Percentiles rank a stretch among this genome's conserved stretches.
phyloP scores from a whole-genome alignment of 192 early-diverging fungal genomes.

The Umbelopsis isabellina region DNA sequence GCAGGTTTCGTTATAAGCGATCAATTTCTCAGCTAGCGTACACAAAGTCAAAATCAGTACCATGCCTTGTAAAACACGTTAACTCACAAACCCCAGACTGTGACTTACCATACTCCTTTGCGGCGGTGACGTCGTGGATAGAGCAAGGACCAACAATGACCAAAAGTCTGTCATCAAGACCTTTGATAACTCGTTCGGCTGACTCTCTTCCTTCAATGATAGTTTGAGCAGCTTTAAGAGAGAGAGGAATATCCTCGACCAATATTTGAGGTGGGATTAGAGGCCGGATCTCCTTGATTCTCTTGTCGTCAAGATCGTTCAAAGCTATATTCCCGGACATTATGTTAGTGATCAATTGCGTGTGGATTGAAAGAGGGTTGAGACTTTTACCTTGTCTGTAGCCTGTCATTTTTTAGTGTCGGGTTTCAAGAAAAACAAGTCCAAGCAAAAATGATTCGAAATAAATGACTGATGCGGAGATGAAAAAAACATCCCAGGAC shows the following conservation, averaged over 20 bases:
- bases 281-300: conserved; percentile 79
- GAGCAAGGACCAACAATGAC: conserved; percentile 89
- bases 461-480: not conserved
- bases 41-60: not conserved
- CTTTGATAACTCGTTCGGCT: conserved; percentile 67
- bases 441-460: not conserved
- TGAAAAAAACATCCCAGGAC: conserved; percentile 5
- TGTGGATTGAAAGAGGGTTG: not conserved
- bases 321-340: conserved; percentile 53
- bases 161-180: conserved; percentile 76
- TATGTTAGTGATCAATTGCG: not conserved
- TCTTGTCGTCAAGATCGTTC: conserved; percentile 92
- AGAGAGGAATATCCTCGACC: conserved; percentile 87
- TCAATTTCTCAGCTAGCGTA: conserved; percentile 56
- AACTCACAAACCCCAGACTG: conserved; percentile 13
- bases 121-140: conserved; percentile 79
- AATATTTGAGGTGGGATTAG: conserved; percentile 91
- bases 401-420: conserved; percentile 11
- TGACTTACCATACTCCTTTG: conserved; percentile 71
- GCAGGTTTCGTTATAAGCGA: conserved; percentile 57
- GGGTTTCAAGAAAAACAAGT: not conserved
- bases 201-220: conserved; percentile 68
- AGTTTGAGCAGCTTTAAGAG: conserved; percentile 73
- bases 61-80: not conserved
- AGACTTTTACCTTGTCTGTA: conserved; percentile 20